Evolutionary conservation across 2,329 filamentous ascomycete genomes (phyloP).

Genomic region (Hymenoscyphus salicellus): DNA sequence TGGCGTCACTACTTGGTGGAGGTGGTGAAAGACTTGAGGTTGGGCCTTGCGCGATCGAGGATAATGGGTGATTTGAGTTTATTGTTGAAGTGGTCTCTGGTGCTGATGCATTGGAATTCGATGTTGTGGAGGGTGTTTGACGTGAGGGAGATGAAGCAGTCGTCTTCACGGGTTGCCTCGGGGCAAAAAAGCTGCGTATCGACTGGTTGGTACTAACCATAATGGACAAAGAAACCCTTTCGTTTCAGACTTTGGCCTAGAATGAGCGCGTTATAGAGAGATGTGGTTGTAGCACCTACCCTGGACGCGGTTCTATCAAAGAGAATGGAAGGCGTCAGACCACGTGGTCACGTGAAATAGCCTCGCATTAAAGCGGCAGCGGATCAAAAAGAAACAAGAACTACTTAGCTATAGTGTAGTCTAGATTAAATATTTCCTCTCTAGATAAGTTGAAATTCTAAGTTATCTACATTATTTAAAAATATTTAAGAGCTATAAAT

Average conservation of each 20-base stretch:
- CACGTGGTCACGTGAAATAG: not conserved
- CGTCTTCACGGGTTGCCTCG: not conserved
- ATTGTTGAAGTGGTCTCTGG: not conserved
- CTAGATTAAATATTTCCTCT: too few relatives aligned
- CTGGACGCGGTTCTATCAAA: not conserved
- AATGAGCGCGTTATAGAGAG: not conserved
- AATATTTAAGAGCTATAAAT: too few relatives aligned
- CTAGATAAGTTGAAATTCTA: too few relatives aligned
- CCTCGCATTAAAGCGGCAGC: not conserved
- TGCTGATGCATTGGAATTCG: not conserved
- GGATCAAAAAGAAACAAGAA: not conserved
- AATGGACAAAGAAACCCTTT: not conserved
- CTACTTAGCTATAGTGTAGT: too few relatives aligned
- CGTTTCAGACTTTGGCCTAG: not conserved
- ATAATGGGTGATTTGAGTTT: not conserved
- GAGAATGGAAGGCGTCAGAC: too few relatives aligned
- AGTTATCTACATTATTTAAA: too few relatives aligned
- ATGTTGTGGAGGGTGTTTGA: not conserved
- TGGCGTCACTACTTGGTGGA: conserved; percentile 6
- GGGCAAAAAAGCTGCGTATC: conserved; percentile 5
- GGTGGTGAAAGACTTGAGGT: conserved; percentile 6
- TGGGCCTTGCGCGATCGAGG: not conserved
- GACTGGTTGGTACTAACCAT: conserved; percentile 7
- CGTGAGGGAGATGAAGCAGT: not conserved
- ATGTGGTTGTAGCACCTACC: not conserved